Base-by-base conservation (phyloP, 78 protist genomes). In the Emiliania huxleyi region DNA sequence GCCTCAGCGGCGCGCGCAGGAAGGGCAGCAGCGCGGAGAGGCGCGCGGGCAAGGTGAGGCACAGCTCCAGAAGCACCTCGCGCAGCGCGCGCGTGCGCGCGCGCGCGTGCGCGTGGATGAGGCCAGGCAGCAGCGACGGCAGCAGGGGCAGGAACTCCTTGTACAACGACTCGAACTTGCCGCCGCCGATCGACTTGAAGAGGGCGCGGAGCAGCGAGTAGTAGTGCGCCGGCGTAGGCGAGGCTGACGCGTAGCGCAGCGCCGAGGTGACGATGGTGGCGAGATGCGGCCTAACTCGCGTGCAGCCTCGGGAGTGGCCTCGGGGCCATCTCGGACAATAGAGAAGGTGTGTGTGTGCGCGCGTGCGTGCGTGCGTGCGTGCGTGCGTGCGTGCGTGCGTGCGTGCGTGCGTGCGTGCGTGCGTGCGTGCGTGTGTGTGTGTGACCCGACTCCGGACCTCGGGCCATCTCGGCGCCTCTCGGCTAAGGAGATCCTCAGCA, bases 11-110 rank as follows among this genome's bases (percentile, higher is more conserved):
- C 29, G 88, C 56, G 43, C 93, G 96, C 23, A 98, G 85, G 52
- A 91, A 93, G 11, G 98, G 99, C 8, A 97, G 90, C 21, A 97
- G 90, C 5, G 96, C 45, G 22, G 73, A 44, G 35, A 97, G 93
- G 71, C 96, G 96, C 23, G 96, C 97, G 0, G 99, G 98, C 19
- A 98, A 93, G 0, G 98, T 96, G 40, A 98, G 94, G 49, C 98
- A 92, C 38, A 98, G 94, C 95, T 98, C 99, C 25, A 97, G 93
- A 4, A 94, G 93, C 55, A 97, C 81, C 25, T 97, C 96, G 18
- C 94, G 45, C 23, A 94, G 44, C 29, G 15, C 79, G 33, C 0
- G 25, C 81, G 1, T 35, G 56, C n/a, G 73, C 75, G 46, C 73
- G 77, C n/a, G 1, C n/a, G 69, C 15, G 44, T 45, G 48, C 23